Evolutionary conservation across 2,329 filamentous ascomycete species (phyloP), one percentile per base, ranked within the genome.

Genomic region (Claviceps sorghi): DNA sequence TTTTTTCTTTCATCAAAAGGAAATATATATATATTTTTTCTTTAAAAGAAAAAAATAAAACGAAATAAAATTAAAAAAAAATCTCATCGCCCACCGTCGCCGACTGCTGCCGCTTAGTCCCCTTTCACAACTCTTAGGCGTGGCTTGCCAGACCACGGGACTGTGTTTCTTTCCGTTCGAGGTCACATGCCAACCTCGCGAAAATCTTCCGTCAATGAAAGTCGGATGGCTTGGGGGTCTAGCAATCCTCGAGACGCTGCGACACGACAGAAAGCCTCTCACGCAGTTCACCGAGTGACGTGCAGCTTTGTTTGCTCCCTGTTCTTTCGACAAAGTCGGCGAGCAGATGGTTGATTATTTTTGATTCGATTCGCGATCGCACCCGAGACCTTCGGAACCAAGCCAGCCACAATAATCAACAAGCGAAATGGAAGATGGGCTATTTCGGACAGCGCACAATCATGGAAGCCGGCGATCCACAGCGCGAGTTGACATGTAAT

Each of bases 131-230:
- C 36, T 38, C 36, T 4, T 34, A 11, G 32, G 2, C 32, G 11
- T 9, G 32, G 32, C 32, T 34, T 7, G 30, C 30, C 9, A 4
- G 30, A 9, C 30, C 30, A 9, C 30, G 30, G 30, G 30, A 36
- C 34, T n/a, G n/a, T n/a, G n/a, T n/a, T n/a, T n/a, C n/a, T n/a
- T 38, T 2, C 36, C 36, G 11, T 17, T 26, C 26, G 5, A 40
- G 38, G 17, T 40, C 17, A 19, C 2, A 22, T 10, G 41, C 13
- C 48, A 46, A 46, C 43, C 43, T 32, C 50, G 57, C 56, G 54
- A 58, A 53, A 56, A 56, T 50, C 46, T 55, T 49, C 52, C 56
- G 55, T 43, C 53, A 42, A 34, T 19, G 3, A 26, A 42, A 36
- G 34, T 50, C 47, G 53, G 55, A 54, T 56, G 52, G 45, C 44